These are phyloP conservation scores for Jackrogersella minutella DNA, from an alignment of 495 filamentous ascomycete species.

Conservation along the genomic window DNA sequence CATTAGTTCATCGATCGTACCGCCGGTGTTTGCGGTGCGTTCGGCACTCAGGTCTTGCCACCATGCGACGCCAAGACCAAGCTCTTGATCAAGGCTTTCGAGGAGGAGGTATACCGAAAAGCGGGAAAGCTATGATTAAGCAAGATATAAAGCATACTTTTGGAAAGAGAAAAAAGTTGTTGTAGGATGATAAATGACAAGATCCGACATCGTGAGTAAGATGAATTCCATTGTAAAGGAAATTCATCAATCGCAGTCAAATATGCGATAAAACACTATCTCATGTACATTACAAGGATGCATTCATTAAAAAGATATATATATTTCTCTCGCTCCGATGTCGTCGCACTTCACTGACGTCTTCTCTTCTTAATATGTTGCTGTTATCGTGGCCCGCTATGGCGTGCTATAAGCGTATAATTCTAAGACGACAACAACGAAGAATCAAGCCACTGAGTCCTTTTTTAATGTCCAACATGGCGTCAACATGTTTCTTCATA, in stretches of 20 bases:
- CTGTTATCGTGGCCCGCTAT: constrained; percentile 33
- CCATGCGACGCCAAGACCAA: constrained; percentile 31
- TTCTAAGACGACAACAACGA: background rate
- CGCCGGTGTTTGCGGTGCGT: constrained; percentile 44
- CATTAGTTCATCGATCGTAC: constrained; percentile 48
- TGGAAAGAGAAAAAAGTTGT: background rate
- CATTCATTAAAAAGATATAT: background rate
- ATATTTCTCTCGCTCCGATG: constrained; percentile 30
- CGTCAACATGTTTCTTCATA: background rate
- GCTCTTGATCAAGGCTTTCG: constrained; percentile 44
- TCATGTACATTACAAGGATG: background rate
- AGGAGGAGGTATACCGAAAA: constrained; percentile 39
- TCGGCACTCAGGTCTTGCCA: constrained; percentile 44
- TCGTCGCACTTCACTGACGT: constrained; percentile 16
- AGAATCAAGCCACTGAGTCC: constrained; percentile 9
- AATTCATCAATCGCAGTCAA: background rate
- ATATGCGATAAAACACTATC: background rate
- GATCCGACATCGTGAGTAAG: too few relatives aligned
- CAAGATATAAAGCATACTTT: background rate
- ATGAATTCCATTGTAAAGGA: background rate
- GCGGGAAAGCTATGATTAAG: constrained; percentile 13
- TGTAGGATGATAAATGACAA: background rate
- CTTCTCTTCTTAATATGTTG: constrained; percentile 9
- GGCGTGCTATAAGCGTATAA: constrained; percentile 20
- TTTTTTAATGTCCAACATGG: background rate